A percentile compares a stretch with the other conserved stretches of the same genome.
Evolutionary conservation across 2,329 filamentous ascomycete species (phyloP).

Genomic region (Pyrenochaeta sp.): DNA sequence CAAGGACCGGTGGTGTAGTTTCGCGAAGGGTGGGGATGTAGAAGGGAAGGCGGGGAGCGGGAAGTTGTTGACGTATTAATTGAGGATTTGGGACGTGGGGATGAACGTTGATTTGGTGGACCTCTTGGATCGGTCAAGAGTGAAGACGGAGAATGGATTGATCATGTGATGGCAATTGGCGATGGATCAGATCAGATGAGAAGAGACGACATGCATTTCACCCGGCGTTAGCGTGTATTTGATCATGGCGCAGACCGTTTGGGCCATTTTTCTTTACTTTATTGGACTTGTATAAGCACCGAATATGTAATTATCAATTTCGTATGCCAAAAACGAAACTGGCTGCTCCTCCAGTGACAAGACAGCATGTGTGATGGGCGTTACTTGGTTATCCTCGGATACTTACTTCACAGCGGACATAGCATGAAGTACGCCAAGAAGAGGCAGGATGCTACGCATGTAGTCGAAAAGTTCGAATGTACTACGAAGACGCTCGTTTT

Average conservation of each 20-base stretch:
- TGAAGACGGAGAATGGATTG: not conserved
- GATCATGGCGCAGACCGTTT: not conserved
- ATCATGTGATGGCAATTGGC: no score
- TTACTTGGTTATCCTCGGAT: no score
- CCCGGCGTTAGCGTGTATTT: not conserved
- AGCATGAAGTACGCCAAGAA: no score
- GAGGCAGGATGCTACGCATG: no score
- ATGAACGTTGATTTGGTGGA: not conserved
- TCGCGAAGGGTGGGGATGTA: slow-evolving; percentile 72
- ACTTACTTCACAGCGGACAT: no score
- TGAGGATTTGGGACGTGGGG: no score
- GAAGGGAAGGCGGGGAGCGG: slow-evolving; percentile 38
- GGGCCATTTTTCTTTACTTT: not conserved
- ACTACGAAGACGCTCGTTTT: no score
- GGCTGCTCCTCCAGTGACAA: no score
- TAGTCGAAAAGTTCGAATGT: no score
- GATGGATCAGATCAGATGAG: not conserved
- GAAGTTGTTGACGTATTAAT: slow-evolving; percentile 51
- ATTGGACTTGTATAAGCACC: not conserved
- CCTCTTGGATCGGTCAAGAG: not conserved
- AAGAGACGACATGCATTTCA: not conserved
- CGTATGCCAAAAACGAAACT: not conserved
- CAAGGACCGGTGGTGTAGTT: slow-evolving; percentile 91
- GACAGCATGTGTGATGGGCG: no score
- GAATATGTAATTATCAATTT: not conserved